Evolutionary conservation across 192 early-diverging fungal species (phyloP), one percentile per base, ranked within the genome.

Genomic region (Rhizoclosmatium globosum): DNA sequence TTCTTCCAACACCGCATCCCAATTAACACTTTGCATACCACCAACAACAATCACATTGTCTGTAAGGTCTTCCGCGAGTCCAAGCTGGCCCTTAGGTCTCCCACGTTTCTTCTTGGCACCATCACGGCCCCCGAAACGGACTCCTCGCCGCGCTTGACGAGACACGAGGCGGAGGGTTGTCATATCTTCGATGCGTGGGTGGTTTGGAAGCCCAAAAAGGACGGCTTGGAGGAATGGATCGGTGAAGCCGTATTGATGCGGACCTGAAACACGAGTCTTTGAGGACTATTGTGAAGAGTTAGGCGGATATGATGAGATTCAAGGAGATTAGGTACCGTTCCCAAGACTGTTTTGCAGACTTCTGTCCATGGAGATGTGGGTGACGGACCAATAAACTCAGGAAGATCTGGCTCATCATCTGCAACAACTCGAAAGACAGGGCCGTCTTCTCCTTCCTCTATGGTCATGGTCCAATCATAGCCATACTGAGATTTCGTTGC

Each of bases 391-490:
- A 45, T 58, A 45, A 79, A 79, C 21, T 72, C 70, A 7, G 64
- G 78, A n/a, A 74, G 72, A 38, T 71, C 69, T 11, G 56, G 23
- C 11, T 59, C 78, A 50, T 78, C 68, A 47, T 78, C 64, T 2
- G 65, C 67, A n/a, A 72, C 62, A 3, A 79, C 71, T 17, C 19
- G 9, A 60, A 79, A 79, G 3, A 71, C 13, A 43, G 78, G 78
- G 4, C 78, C 78, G 44, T 73, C 78, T 39, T 71, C 59, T 4
- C 70, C 68, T 47, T 79, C 71, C 56, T 71, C 70, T 21, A 79
- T 79, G 69, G 78, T 79, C 78, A 79, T 73, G 3, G 78, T 79
- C 78, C 78, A 79, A 41, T 79, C 78, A 21, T 69, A 60, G 19
- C 78, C 78, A 58, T 72, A 79, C 17, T 79, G 78, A 3, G n/a